Percentiles rank a stretch among this genome's conserved stretches.
phyloP scores from a whole-genome alignment of 148 eudicot genomes.

The Silene latifolia region DNA sequence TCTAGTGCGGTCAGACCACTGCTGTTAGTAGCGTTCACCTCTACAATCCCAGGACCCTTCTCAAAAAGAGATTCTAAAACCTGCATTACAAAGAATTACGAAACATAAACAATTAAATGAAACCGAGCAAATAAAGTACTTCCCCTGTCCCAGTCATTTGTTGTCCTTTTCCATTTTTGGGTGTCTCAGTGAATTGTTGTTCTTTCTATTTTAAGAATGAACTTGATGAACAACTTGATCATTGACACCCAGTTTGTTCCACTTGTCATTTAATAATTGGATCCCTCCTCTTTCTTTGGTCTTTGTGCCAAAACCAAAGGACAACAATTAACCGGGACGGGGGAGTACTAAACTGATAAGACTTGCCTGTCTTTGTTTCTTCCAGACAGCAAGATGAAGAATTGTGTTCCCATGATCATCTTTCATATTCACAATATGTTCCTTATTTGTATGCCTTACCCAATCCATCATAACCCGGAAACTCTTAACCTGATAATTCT shows the following conservation, averaged over 20 bases:
- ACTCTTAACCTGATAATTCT: conserved; percentile 26
- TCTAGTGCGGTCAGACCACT: conserved; percentile 48
- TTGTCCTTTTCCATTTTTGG: too few relatives aligned
- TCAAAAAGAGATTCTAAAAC: conserved; percentile 35
- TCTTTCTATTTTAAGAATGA: too few relatives aligned
- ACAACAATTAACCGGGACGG: too few relatives aligned
- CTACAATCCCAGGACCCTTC: conserved; percentile 14
- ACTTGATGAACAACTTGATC: too few relatives aligned
- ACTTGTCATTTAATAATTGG: too few relatives aligned
- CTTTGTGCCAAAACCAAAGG: too few relatives aligned
- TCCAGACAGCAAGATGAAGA: conserved; percentile 49
- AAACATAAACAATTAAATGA: too few relatives aligned
- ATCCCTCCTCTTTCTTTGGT: too few relatives aligned
- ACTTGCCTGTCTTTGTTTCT: conserved; percentile 53
- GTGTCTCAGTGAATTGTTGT: too few relatives aligned
- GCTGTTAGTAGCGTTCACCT: conserved; percentile 41
- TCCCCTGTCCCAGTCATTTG: too few relatives aligned
- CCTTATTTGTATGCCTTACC: conserved; percentile 28
- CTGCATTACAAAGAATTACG: conserved; percentile 17
- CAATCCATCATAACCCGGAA: conserved; percentile 32
- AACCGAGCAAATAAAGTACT: too few relatives aligned
- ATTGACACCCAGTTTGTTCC: too few relatives aligned
- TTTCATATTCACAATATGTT: conserved; percentile 32
- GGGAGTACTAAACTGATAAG: background rate
- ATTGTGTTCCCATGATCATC: conserved; percentile 43